phyloP scores from a whole-genome alignment of 1,284 basidiomycete genomes.

The Sanghuangporus weigelae region DNA sequence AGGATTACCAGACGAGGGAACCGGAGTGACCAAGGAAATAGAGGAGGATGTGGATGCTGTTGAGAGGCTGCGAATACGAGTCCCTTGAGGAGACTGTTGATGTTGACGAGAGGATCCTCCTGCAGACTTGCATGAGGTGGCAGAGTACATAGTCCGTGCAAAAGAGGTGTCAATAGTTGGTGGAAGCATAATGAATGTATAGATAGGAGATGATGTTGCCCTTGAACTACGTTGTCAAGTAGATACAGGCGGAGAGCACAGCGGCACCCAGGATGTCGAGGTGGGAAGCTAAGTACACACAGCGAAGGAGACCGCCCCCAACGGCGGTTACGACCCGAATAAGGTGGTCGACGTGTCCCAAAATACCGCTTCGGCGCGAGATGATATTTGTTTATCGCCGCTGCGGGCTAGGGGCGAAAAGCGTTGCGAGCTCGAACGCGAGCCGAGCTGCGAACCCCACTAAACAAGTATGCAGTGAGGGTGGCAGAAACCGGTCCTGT shows the following conservation, averaged over 20 bases:
- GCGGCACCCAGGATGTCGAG: background rate
- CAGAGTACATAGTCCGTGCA: slow-evolving; percentile 14
- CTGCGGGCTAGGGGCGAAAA: background rate
- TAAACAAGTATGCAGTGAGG: background rate
- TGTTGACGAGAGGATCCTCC: background rate
- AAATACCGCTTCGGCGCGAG: background rate
- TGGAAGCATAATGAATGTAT: slow-evolving; percentile 10
- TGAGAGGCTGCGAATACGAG: slow-evolving; percentile 35
- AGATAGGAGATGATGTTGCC: background rate
- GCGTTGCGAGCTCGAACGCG: background rate
- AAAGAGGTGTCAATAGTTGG: slow-evolving; percentile 17
- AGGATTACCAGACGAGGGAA: slow-evolving; percentile 46
- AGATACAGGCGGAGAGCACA: background rate
- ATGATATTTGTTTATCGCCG: background rate
- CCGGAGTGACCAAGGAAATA: slow-evolving; percentile 47
- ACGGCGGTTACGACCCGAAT: slow-evolving; percentile 6
- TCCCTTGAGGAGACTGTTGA: background rate
- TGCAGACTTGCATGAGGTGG: background rate
- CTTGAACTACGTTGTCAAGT: background rate
- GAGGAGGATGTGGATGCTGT: slow-evolving; percentile 52
- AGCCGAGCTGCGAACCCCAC: background rate
- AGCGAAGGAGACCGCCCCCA: background rate
- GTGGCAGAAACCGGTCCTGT: background rate
- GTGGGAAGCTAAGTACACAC: background rate
- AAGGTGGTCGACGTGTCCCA: background rate